Conservation (phyloP, 1,284 basidiomycete species). For the Leccinum variabile region DNA sequence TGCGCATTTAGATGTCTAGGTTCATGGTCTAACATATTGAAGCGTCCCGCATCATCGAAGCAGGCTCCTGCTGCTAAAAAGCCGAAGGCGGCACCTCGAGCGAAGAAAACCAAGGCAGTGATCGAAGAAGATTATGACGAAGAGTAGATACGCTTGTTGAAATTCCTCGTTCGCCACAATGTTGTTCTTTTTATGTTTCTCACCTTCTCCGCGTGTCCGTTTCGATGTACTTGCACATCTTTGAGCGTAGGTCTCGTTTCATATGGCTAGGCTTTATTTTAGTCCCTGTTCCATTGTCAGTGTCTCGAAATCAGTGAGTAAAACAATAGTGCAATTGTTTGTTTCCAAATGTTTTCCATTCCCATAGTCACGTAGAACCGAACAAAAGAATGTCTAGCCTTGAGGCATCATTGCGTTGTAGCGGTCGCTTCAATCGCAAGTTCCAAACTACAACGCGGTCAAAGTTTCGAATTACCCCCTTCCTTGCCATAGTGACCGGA, state of each 20-base stretch:
- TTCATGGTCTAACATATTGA: slow-evolving; percentile 18
- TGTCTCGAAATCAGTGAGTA: not conserved
- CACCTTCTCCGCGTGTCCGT: slow-evolving; percentile 4
- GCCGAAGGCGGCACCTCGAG: slow-evolving; percentile 26
- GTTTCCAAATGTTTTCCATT: not conserved
- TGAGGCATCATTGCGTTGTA: not conserved
- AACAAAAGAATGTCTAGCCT: not conserved
- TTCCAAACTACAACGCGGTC: not conserved
- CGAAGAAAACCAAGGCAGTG: slow-evolving; percentile 33
- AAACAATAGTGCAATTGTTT: not conserved
- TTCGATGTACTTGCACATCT: slow-evolving; percentile 11
- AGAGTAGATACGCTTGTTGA: slow-evolving; percentile 18
- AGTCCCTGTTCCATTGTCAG: not conserved
- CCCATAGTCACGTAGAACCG: not conserved
- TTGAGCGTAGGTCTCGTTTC: slow-evolving; percentile 9
- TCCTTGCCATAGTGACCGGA: not conserved
- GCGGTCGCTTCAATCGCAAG: not conserved
- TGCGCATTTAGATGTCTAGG: not conserved
- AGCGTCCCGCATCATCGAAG: slow-evolving; percentile 31
- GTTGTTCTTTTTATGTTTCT: slow-evolving; percentile 9
- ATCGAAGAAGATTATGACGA: slow-evolving; percentile 35
- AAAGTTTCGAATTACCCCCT: slow-evolving; percentile 18
- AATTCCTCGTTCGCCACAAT: slow-evolving; percentile 1
- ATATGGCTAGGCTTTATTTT: slow-evolving; percentile 5
- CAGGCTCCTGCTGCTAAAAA: slow-evolving; percentile 28